Conservation (phyloP, 768 basidiomycete species). For the Multifurca ochricompacta region DNA sequence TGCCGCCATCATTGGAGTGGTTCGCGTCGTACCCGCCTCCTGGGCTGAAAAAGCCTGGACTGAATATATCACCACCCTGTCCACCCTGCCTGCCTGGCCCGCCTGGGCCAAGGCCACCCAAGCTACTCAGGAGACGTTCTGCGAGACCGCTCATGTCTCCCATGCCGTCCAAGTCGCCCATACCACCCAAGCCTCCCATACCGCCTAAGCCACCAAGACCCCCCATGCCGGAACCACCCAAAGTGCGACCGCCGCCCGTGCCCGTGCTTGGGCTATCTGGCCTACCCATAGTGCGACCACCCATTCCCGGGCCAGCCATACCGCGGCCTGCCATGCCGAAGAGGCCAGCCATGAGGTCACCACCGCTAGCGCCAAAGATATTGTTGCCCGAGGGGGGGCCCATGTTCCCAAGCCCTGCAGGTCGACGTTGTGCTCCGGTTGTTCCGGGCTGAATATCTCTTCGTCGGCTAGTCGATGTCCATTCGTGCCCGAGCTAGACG, state of each 20-base stretch:
- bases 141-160: neutral
- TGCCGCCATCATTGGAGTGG: neutral
- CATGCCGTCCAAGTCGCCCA: neutral
- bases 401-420: neutral
- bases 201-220: neutral
- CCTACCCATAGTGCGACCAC: neutral
- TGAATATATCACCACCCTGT: neutral
- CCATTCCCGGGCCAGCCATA: neutral
- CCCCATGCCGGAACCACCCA: neutral
- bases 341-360: neutral
- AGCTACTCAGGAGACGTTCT: neutral
- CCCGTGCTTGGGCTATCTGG: neutral
- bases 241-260: neutral
- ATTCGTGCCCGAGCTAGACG: neutral
- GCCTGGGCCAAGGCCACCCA: neutral
- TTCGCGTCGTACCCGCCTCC: neutral
- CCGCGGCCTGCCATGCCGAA: neutral
- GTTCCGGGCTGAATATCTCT: constrained; percentile 10
- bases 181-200: neutral
- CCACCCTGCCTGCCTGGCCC: neutral
- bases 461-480: neutral
- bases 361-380: neutral
- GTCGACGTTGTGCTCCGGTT: neutral
- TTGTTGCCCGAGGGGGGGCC: neutral
- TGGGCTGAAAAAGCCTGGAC: neutral